Evolutionary conservation across 176 grass and related monocot genomes (phyloP).

Genomic region (barley (Hordeum vulgare)): MorexV3_pseudomolecules_assembly NC_058524.1:165484816-165485315

Average conservation of each 20-base stretch:
- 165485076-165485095: too few species aligned
- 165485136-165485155: too few species aligned
- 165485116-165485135: too few species aligned
- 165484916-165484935: conserved; percentile 10
- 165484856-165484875: conserved; percentile 31
- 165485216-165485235: background rate
- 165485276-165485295: too few species aligned
- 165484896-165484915: background rate
- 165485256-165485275: background rate
- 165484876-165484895: background rate
- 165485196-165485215: background rate
- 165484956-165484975: background rate
- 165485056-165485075: too few species aligned
- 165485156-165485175: too few species aligned
- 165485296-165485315: too few species aligned
- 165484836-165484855: conserved; percentile 2
- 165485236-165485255: conserved; percentile 13
- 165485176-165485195: background rate
- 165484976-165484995: background rate
- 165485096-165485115: too few species aligned
- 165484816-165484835: too few species aligned
- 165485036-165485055: too few species aligned
- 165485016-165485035: too few species aligned
- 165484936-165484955: conserved; percentile 16
- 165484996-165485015: too few species aligned